These are phyloP conservation scores for Pseudozyma tsukubaensis DNA, from an alignment of 1,284 basidiomycete species.

Conservation along the genomic window DNA sequence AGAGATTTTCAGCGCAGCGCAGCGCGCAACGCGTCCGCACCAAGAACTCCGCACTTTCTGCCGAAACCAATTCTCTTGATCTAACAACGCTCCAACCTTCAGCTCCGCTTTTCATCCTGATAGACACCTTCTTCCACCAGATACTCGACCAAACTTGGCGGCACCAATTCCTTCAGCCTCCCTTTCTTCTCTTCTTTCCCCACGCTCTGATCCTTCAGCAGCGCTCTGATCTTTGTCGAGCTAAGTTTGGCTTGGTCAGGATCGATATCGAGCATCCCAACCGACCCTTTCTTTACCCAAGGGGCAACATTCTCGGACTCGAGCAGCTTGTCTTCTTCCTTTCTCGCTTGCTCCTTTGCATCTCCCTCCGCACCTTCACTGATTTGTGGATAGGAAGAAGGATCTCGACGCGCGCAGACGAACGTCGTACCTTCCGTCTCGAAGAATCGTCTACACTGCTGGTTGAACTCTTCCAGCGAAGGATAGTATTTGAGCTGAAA, in stretches of 20 bases:
- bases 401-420: slow-evolving; percentile 69
- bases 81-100: slow-evolving; percentile 6
- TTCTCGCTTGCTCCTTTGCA: slow-evolving; percentile 10
- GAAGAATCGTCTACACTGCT: slow-evolving; percentile 76
- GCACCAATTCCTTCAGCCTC: slow-evolving; percentile 34
- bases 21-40: slow-evolving; percentile 1
- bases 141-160: slow-evolving; percentile 47
- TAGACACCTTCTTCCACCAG: slow-evolving; percentile 43
- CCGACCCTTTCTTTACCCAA: slow-evolving; percentile 41
- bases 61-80: background rate
- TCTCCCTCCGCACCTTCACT: background rate
- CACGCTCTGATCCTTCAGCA: slow-evolving; percentile 20
- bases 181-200: slow-evolving; percentile 9
- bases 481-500: slow-evolving; percentile 83
- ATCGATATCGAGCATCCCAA: slow-evolving; percentile 50
- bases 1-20: slow-evolving; percentile 1
- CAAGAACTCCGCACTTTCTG: slow-evolving; percentile 5
- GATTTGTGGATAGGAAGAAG: slow-evolving; percentile 33
- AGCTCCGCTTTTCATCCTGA: slow-evolving; percentile 2
- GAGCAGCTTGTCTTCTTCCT: slow-evolving; percentile 38
- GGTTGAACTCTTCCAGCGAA: slow-evolving; percentile 72
- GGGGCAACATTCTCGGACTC: slow-evolving; percentile 24
- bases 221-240: slow-evolving; percentile 47
- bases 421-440: slow-evolving; percentile 74
- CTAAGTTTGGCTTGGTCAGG: slow-evolving; percentile 38